These are phyloP conservation scores for Cryptosporidium tyzzeri DNA, from an alignment of 169 alveolate species.

Conservation along the genomic window DNA sequence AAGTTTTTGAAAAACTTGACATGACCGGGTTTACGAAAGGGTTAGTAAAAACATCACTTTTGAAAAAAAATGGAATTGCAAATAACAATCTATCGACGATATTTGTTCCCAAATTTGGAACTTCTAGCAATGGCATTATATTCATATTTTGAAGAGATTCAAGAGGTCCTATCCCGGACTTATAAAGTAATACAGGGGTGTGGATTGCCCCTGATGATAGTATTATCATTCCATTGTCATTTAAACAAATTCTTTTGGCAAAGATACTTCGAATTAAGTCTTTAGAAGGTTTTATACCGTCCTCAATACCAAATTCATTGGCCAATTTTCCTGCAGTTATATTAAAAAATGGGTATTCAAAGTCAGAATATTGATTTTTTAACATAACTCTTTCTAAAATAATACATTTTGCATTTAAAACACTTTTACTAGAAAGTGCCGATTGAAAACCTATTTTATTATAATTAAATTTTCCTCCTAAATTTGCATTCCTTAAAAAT, in stretches of 20 bases:
- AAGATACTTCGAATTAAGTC: slow-evolving; percentile 32
- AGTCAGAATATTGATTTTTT: slow-evolving; percentile 18
- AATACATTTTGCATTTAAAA: slow-evolving; percentile 56
- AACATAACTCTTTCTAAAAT: slow-evolving; percentile 19
- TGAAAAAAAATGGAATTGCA: slow-evolving; percentile 76
- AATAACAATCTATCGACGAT: slow-evolving; percentile 77
- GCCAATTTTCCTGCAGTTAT: not conserved
- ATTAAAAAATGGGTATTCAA: slow-evolving; percentile 26
- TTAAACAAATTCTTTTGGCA: slow-evolving; percentile 77
- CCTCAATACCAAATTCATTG: not conserved
- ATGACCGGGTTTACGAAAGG: slow-evolving; percentile 61
- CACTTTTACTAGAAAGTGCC: not conserved
- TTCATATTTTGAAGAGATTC: slow-evolving; percentile 67
- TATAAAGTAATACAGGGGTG: slow-evolving; percentile 77
- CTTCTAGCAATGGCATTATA: slow-evolving; percentile 64
- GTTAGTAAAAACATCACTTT: slow-evolving; percentile 47
- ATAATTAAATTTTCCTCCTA: not conserved
- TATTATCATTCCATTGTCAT: slow-evolving; percentile 76
- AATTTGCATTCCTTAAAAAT: slow-evolving; percentile 1
- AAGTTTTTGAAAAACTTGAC: slow-evolving; percentile 36
- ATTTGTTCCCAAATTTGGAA: slow-evolving; percentile 77
- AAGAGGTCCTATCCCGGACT: slow-evolving; percentile 80
- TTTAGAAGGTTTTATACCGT: slow-evolving; percentile 6
- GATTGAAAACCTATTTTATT: not conserved
- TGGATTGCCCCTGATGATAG: slow-evolving; percentile 80